Percentiles rank a stretch among this genome's conserved stretches.
Conservation (phyloP, 2,329 filamentous ascomycete genomes). For the Sporothrix curviconia region DNA sequence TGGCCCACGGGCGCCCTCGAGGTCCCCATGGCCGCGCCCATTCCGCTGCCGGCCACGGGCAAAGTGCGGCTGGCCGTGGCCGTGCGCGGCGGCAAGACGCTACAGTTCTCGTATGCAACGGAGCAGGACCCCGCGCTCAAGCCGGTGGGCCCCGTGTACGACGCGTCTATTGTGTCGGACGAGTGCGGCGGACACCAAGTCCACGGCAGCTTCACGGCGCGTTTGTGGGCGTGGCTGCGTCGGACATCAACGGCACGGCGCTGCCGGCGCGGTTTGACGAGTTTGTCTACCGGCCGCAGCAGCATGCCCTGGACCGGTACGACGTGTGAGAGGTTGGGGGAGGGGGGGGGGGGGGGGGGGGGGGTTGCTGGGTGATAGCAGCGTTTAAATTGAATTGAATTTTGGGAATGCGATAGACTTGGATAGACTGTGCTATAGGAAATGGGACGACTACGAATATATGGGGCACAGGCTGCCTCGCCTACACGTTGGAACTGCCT, state of each 20-base stretch:
- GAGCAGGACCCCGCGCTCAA: conserved; percentile 32
- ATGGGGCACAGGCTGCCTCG: no score
- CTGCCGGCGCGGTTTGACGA: conserved; percentile 44
- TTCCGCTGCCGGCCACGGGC: conserved; percentile 47
- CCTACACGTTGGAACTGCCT: no score
- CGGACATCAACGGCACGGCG: conserved; percentile 48
- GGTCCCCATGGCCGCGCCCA: conserved; percentile 35
- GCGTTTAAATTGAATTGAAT: no score
- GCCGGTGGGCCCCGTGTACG: conserved; percentile 48
- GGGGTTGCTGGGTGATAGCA: no score
- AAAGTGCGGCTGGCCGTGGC: conserved; percentile 46
- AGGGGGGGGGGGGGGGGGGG: no score
- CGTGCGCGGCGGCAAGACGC: conserved; percentile 44
- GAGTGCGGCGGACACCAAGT: conserved; percentile 56
- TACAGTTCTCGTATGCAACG: conserved; percentile 53
- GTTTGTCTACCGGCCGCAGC: conserved; percentile 44
- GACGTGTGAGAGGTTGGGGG: conserved; percentile 26
- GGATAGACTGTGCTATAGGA: no score
- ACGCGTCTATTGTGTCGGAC: conserved; percentile 54
- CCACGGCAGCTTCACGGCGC: conserved; percentile 58
- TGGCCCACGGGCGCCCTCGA: conserved; percentile 46
- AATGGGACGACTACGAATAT: no score
- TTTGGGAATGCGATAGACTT: no score
- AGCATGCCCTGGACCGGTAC: conserved; percentile 43
- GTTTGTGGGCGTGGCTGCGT: conserved; percentile 51